Conservation (phyloP, 202 grass and related monocot genomes). For the Schoenoplectus tabernaemontani region DNA sequence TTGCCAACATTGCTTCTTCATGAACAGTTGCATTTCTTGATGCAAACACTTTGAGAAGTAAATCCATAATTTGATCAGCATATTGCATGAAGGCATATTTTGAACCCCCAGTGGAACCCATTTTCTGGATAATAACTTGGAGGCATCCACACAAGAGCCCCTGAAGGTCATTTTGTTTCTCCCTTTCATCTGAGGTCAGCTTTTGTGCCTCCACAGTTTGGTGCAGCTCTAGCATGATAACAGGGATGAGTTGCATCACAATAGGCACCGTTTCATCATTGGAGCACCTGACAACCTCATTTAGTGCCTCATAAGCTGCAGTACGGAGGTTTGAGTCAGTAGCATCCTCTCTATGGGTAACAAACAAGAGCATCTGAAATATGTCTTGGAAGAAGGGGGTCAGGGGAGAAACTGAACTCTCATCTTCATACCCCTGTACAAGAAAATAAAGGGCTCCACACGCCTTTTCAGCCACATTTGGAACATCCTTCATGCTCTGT, state of each 20-base stretch:
- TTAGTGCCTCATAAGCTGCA: conserved; percentile 79
- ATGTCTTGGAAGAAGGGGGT: conserved; percentile 89
- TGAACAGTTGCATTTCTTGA: conserved; percentile 82
- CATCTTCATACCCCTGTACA: conserved; percentile 83
- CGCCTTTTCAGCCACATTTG: conserved; percentile 88
- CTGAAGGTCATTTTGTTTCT: conserved; percentile 82
- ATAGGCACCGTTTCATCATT: conserved; percentile 64
- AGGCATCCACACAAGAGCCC: conserved; percentile 79
- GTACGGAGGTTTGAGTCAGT: conserved; percentile 64
- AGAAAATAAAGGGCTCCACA: conserved; percentile 88
- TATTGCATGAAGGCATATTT: conserved; percentile 86
- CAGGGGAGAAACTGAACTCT: conserved; percentile 50
- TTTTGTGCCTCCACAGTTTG: conserved; percentile 73
- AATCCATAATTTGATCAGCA: conserved; percentile 82
- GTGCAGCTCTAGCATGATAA: conserved; percentile 85
- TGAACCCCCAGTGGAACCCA: conserved; percentile 54
- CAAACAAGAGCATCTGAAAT: conserved; percentile 73
- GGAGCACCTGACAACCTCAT: conserved; percentile 86
- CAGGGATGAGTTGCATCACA: conserved; percentile 81
- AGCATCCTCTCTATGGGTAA: conserved; percentile 85
- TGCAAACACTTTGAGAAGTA: conserved; percentile 83
- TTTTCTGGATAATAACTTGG: conserved; percentile 86
- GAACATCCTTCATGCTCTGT: conserved; percentile 96
- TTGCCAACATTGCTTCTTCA: conserved; percentile 91
- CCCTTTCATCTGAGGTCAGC: conserved; percentile 70